Evolutionary conservation across 441 rosid genomes (phyloP), one percentile per base, ranked within the genome.

Genomic region (Breynia disticha): DNA sequence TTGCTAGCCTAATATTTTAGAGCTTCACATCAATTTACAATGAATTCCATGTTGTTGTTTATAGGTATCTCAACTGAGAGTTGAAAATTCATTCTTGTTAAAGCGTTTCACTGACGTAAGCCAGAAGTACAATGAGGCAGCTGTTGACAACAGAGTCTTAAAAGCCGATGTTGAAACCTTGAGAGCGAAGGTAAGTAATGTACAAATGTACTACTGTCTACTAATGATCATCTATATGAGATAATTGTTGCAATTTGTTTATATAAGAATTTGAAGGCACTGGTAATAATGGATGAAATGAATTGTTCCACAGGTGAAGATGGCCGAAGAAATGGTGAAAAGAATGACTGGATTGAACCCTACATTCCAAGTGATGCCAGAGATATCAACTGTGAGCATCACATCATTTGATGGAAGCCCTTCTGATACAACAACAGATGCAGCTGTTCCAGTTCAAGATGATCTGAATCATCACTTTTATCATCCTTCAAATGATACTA

Each of bases 321-420:
- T 91, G 96, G 94, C 96, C 6, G 98, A 91, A 71, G 96, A 91
- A 72, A 78, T 80, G 0, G 94, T 91, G n/a, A 91, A 86, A 68
- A 77, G 79, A 61, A 79, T 87, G 37, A 85, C 98, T 4, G 98
- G 98, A 58, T 61, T 82, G 68, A 79, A 76, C 63, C 84, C 87
- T 0, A 55, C 75, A 54, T 61, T 79, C 50, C 95, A 69, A 50
- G 52, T 60, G 7, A 62, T 68, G 49, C 76, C 87, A 38, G 84
- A 72, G 13, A 61, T 75, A 53, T 78, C 88, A 48, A 56, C 78
- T 0, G 50, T 62, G 47, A 68, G 81, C 55, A 54, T 62, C 54
- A 57, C 79, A 19, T 72, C 84, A 12, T 81, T 73, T 37, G 67
- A 69, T 22, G 67, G 71, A 50, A 75, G 77, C 59, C 73, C 72